phyloP scores from a whole-genome alignment of 2,329 filamentous ascomycete genomes.

The Endocalyx cinctus region DNA sequence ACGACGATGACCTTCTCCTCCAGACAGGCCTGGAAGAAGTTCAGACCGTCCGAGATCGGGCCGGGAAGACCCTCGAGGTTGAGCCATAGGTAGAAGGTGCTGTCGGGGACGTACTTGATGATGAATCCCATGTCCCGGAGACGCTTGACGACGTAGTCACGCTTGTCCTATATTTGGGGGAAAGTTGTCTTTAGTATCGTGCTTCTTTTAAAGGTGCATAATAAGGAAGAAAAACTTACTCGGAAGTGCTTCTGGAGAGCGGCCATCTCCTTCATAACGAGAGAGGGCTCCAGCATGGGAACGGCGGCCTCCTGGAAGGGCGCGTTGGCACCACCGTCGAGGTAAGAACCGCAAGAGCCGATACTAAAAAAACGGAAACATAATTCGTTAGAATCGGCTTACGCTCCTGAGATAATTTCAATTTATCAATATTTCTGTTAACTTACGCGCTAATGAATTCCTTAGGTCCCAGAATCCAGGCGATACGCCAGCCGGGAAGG shows the following conservation, averaged over 20 bases:
- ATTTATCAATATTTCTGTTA: background rate
- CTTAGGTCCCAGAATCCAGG: slow-evolving; percentile 94
- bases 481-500: slow-evolving; percentile 91
- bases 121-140: slow-evolving; percentile 82
- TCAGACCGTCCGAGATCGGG: slow-evolving; percentile 86
- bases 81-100: slow-evolving; percentile 87
- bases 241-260: slow-evolving; percentile 86
- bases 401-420: background rate
- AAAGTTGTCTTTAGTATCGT: no score
- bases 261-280: slow-evolving; percentile 81
- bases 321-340: slow-evolving; percentile 90
- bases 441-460: slow-evolving; percentile 83
- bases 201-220: no score
- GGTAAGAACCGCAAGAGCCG: slow-evolving; percentile 85
- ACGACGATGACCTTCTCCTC: slow-evolving; percentile 95
- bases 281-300: slow-evolving; percentile 81
- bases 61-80: slow-evolving; percentile 65
- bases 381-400: slow-evolving; percentile 5
- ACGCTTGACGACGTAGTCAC: slow-evolving; percentile 81
- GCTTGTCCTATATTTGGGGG: slow-evolving; percentile 73
- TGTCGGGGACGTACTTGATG: slow-evolving; percentile 79
- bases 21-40: slow-evolving; percentile 93
- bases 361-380: slow-evolving; percentile 43
- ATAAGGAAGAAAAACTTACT: slow-evolving; percentile 28
- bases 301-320: slow-evolving; percentile 94